phyloP scores from a whole-genome alignment of 2,329 filamentous ascomycete genomes.

The Polytolypa hystricis region DNA sequence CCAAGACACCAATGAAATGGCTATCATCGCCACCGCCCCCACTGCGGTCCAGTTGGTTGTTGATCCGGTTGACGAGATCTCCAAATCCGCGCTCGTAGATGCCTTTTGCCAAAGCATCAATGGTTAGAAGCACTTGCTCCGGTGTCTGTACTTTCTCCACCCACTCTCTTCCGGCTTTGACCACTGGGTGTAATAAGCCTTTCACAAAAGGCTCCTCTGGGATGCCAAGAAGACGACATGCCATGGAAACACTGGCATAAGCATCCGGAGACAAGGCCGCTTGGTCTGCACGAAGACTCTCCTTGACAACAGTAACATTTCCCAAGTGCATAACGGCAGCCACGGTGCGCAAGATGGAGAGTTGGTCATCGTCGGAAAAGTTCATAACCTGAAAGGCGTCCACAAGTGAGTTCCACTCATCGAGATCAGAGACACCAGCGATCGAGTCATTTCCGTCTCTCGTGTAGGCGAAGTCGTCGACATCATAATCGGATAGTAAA shows the following conservation, averaged over 20 bases:
- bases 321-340: constrained; percentile 88
- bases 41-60: constrained; percentile 77
- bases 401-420: constrained; percentile 81
- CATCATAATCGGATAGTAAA: constrained; percentile 60
- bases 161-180: constrained; percentile 95
- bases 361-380: constrained; percentile 75
- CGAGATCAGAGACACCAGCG: constrained; percentile 73
- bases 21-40: constrained; percentile 76
- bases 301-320: constrained; percentile 80
- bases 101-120: constrained; percentile 89
- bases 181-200: constrained; percentile 79
- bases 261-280: constrained; percentile 69
- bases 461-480: constrained; percentile 86
- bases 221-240: constrained; percentile 77
- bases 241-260: constrained; percentile 61
- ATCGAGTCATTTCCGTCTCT: constrained; percentile 86
- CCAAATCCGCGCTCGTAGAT: constrained; percentile 96
- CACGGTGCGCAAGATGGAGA: constrained; percentile 71
- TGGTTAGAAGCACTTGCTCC: constrained; percentile 79
- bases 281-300: constrained; percentile 83
- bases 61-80: constrained; percentile 83
- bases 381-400: constrained; percentile 94
- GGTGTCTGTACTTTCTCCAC: constrained; percentile 97
- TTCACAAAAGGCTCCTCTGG: constrained; percentile 74
- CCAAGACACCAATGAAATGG: constrained; percentile 92